phyloP scores from a whole-genome alignment of 164 flowering plant species.

The Nelumbo lutea region DNA sequence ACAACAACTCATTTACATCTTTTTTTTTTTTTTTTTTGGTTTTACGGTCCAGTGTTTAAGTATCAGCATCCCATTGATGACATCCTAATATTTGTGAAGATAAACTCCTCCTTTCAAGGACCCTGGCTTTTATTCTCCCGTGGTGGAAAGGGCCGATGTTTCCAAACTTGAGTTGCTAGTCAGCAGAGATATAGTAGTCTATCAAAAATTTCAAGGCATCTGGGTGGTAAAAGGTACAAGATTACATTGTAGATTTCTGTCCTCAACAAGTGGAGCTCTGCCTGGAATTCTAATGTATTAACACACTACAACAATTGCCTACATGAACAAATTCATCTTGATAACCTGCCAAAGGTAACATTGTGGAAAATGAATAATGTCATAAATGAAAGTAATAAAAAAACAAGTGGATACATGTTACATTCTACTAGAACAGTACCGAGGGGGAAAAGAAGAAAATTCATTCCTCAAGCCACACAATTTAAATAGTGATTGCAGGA shows the following conservation, averaged over 20 bases:
- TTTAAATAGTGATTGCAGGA: neutral
- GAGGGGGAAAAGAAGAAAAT: neutral
- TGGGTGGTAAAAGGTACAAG: neutral
- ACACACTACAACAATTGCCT: neutral
- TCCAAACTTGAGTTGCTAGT: conserved; percentile 3
- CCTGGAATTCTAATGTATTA: neutral
- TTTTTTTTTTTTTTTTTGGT: neutral
- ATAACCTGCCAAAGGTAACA: conserved; percentile 5
- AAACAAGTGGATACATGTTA: too few relatives aligned
- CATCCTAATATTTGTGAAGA: neutral
- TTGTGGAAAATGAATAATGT: too few relatives aligned
- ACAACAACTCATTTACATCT: too few relatives aligned
- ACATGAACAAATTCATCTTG: conserved; percentile 2
- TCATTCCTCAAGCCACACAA: neutral
- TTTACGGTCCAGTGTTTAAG: neutral
- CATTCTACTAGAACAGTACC: neutral
- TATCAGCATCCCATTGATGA: neutral
- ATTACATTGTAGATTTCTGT: neutral
- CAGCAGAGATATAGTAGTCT: neutral
- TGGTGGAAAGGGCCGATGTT: too few relatives aligned
- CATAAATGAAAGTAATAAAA: too few relatives aligned
- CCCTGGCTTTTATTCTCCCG: neutral
- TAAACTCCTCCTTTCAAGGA: neutral
- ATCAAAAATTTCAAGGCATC: conserved; percentile 10
- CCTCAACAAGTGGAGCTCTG: neutral